These are phyloP conservation scores for Blastobotrys proliferans DNA, from an alignment of 1,139 yeast genomes.

Conservation along the genomic window DNA sequence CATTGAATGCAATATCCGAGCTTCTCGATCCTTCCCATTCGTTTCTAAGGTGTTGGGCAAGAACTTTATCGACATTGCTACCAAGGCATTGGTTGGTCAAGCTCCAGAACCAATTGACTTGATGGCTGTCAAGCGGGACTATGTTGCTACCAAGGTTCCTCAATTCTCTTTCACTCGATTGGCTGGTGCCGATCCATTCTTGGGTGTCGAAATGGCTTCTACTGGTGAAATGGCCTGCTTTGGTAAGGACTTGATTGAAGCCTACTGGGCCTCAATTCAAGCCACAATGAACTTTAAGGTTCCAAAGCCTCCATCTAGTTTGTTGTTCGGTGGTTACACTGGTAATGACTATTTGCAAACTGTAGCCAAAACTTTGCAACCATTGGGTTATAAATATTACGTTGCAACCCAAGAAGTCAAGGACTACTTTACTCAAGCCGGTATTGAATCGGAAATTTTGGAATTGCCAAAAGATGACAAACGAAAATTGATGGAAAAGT, in stretches of 20 bases:
- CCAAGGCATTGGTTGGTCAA: constrained; percentile 74
- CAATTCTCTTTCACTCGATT: constrained; percentile 96
- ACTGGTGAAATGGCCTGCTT: constrained; percentile 98
- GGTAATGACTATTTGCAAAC: constrained; percentile 63
- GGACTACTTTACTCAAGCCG: constrained; percentile 53
- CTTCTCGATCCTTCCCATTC: constrained; percentile 98
- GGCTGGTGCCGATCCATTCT: constrained; percentile 98
- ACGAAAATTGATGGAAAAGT: constrained; percentile 87
- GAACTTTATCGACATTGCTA: constrained; percentile 92
- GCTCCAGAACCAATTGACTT: constrained; percentile 82
- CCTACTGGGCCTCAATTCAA: constrained; percentile 97
- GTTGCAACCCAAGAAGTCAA: constrained; percentile 72
- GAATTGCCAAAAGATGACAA: constrained; percentile 91
- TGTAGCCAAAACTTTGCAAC: constrained; percentile 65
- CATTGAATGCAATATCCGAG: constrained; percentile 97
- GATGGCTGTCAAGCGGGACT: constrained; percentile 80
- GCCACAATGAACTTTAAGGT: constrained; percentile 94
- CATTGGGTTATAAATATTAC: constrained; percentile 77
- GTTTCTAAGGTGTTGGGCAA: constrained; percentile 93
- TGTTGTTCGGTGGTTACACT: constrained; percentile 91
- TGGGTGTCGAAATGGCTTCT: constrained; percentile 98
- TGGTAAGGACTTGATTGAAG: constrained; percentile 79
- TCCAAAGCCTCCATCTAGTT: constrained; percentile 85
- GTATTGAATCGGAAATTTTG: constrained; percentile 54
- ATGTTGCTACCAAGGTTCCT: constrained; percentile 96